Evolutionary conservation across 192 early-diverging fungal species (phyloP).

Genomic region (Dispira parvispora): DNA sequence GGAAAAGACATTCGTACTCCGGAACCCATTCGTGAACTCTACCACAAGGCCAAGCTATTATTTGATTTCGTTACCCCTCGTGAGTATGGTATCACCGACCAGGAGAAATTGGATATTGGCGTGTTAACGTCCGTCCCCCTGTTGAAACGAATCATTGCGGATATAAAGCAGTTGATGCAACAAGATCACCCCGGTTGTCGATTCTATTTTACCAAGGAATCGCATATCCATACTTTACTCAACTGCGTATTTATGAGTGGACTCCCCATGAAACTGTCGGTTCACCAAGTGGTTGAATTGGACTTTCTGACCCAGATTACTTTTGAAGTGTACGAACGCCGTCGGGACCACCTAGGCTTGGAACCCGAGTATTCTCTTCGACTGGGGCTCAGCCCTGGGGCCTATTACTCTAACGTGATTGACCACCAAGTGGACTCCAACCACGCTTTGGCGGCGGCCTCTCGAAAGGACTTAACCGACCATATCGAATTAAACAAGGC

Average conservation of each 20-base stretch:
- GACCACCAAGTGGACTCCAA: constrained; percentile 72
- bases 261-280: constrained; percentile 49
- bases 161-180: constrained; percentile 40
- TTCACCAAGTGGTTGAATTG: constrained; percentile 59
- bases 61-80: constrained; percentile 89
- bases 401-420: constrained; percentile 76
- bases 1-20: background rate
- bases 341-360: constrained; percentile 24
- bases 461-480: constrained; percentile 72
- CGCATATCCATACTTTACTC: constrained; percentile 82
- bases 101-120: constrained; percentile 76
- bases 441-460: constrained; percentile 70
- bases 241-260: constrained; percentile 82
- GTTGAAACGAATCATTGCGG: constrained; percentile 58
- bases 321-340: constrained; percentile 89
- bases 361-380: constrained; percentile 69
- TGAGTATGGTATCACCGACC: constrained; percentile 79
- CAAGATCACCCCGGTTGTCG: constrained; percentile 37
- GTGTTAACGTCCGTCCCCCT: constrained; percentile 57
- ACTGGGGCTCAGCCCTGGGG: constrained; percentile 78
- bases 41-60: constrained; percentile 61
- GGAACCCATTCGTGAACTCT: constrained; percentile 49
- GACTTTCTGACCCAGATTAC: constrained; percentile 97
- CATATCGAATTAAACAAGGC: constrained; percentile 67
- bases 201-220: constrained; percentile 92